Evolutionary conservation across 1,139 yeast genomes (phyloP), one percentile per base, ranked within the genome.

Genomic region (Pichia cactophila): DNA sequence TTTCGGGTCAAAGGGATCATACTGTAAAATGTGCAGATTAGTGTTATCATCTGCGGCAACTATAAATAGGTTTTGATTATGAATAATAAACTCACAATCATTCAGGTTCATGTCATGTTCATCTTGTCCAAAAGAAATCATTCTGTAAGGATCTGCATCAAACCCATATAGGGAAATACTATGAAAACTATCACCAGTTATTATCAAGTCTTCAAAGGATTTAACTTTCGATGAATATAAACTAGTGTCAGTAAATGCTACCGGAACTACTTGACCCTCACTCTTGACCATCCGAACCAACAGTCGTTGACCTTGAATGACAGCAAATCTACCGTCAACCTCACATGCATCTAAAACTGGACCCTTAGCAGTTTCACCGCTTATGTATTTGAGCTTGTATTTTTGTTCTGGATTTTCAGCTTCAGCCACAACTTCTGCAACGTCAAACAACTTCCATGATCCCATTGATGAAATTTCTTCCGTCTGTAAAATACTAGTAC

Each of bases 131-230:
- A 94, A 68, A 56, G 78, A 67, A 28, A 87, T 73, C 83, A 92
- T 81, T 56, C 97, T 72, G 65, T 86, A 90, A 1, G 98, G 99
- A 60, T 92, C 97, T 3, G 95, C 92, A 62, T 90, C 96, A 67
- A 89, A 90, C 1, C 97, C 97, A 28, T 83, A 83, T 50, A 94
- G 73, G 74, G 92, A 82, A 8, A 88, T 72, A 56, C 95, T 85
- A 57, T 86, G 85, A 65, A 82, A 73, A 0, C 88, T 74, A 66
- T 92, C 99, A 20, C 95, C 96, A 29, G 89, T 67, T 2, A 88
- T 59, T 29, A 90, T 64, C 61, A 90, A 69, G 64, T 90, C 88
- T 39, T 95, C 92, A 63, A 87, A 81, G 56, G 89, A 77, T 65
- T 90, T 90, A 28, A 88, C 77, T 56, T 86, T 95, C 14, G 86